Evolutionary conservation across 371 early-diverging fungal species (phyloP), one percentile per base, ranked within the genome.

Genomic region (Saksenaea vasiformis): DNA sequence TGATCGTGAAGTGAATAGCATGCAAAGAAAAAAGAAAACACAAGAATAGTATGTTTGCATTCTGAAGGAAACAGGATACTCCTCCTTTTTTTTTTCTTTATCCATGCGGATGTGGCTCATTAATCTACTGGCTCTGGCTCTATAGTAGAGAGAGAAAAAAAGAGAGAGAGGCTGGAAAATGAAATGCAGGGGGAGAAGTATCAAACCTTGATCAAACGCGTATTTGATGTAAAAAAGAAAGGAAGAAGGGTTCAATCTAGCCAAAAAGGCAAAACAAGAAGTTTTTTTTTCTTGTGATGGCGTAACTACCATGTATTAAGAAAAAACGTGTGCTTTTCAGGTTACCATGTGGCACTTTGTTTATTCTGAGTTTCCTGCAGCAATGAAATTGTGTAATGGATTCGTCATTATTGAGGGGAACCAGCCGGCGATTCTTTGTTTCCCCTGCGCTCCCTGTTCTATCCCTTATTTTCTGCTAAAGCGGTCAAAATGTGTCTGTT

Each of bases 381-480:
- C 51, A 47, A 47, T 47, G 51, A 47, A 47, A 47, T 47, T 47
- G 51, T 47, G 51, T 47, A 47, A 47, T 47, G 51, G 9, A 47
- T 47, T 47, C 51, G 51, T 47, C 51, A 47, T 47, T 11, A 8
- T 47, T 47, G 22, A 11, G 22, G 51, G 22, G 51, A 22, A 47
- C 3, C 22, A 47, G 51, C 51, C 22, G 31, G 31, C 7, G 4
- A 31, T 31, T 31, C 31, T 31, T 31, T 31, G 31, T 31, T 31
- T 31, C 31, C 7, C 31, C 31, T 31, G 2, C 31, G 7, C 31
- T 31, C 31, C 31, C 7, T 31, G 31, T 31, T 31, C 31, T 31
- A 31, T 31, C 31, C 31, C 31, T 31, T 31, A 31, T 31, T 31
- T 2, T 31, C 7, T 7, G 31, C 4, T 31, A 31, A 31, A 31